Evolutionary conservation across 257 asterid species (phyloP).

Genomic region (Henckelia pumila): DNA sequence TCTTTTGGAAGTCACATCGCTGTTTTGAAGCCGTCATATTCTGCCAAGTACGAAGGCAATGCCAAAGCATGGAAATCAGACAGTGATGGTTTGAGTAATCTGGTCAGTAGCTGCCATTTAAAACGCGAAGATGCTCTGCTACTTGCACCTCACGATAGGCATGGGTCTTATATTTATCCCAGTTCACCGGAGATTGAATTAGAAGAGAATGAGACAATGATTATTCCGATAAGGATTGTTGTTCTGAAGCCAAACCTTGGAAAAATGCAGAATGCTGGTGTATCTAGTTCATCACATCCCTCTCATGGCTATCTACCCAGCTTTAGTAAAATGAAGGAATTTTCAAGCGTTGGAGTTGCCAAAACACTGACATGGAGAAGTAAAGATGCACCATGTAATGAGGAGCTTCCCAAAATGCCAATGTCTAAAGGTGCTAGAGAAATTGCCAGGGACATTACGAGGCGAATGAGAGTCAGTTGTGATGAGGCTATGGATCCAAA

Average conservation of each 20-base stretch:
- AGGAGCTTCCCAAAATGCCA: conserved; percentile 34
- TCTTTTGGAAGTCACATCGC: conserved; percentile 45
- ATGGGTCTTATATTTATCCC: conserved; percentile 36
- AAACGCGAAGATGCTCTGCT: conserved; percentile 74
- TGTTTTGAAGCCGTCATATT: conserved; percentile 48
- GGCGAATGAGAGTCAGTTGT: conserved; percentile 49
- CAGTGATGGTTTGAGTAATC: conserved; percentile 32
- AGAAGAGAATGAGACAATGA: conserved; percentile 34
- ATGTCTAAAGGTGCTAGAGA: conserved; percentile 58
- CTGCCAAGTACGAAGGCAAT: conserved; percentile 45
- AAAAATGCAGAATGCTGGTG: conserved; percentile 34
- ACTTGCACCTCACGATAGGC: conserved; percentile 46
- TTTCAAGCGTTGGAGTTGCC: conserved; percentile 13
- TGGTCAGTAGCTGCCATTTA: conserved; percentile 28
- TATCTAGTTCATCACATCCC: conserved; percentile 39
- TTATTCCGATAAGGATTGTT: conserved; percentile 70
- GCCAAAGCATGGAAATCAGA: conserved; percentile 48
- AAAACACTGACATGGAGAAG: no score
- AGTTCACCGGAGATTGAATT: conserved; percentile 36
- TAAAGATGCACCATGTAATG: conserved; percentile 35
- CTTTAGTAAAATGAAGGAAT: conserved; percentile 39
- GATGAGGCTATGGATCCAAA: conserved; percentile 37
- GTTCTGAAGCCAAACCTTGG: conserved; percentile 78
- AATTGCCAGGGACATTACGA: conserved; percentile 62
- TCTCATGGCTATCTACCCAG: conserved; percentile 31